These are phyloP conservation scores for Calonectria hongkongensis DNA, from an alignment of 2,329 filamentous ascomycete species.

Conservation along the genomic window DNA sequence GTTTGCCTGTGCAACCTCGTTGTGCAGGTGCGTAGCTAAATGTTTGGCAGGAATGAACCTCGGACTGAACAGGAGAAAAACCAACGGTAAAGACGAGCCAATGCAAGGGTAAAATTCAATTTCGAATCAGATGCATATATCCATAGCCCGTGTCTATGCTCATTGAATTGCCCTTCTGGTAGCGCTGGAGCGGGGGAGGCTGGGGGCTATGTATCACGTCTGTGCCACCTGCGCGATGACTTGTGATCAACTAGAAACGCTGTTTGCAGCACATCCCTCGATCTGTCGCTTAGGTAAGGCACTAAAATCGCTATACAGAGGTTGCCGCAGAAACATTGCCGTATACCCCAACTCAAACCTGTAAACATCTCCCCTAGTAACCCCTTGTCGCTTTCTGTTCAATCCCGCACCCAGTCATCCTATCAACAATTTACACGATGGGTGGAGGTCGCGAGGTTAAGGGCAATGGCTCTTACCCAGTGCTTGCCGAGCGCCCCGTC, in stretches of 20 bases:
- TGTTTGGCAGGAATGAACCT: too few relatives aligned
- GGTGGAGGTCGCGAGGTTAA: conserved; percentile 69
- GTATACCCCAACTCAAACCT: conserved; percentile 10
- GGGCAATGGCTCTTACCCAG: conserved; percentile 69
- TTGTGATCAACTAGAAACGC: background rate
- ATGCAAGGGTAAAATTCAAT: too few relatives aligned
- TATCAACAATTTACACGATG: conserved; percentile 64
- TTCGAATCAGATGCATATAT: too few relatives aligned
- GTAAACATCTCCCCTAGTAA: background rate
- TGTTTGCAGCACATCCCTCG: background rate
- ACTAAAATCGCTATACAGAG: conserved; percentile 7
- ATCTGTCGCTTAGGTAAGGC: background rate
- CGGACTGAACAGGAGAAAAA: too few relatives aligned
- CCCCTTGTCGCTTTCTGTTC: conserved; percentile 62
- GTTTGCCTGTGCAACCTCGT: too few relatives aligned
- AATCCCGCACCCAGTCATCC: conserved; percentile 58
- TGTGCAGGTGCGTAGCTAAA: too few relatives aligned
- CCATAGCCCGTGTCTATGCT: too few relatives aligned
- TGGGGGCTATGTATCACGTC: background rate
- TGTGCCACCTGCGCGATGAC: background rate
- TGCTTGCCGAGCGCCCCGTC: conserved; percentile 71
- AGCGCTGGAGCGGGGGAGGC: too few relatives aligned
- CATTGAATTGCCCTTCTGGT: too few relatives aligned
- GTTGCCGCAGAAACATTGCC: background rate
- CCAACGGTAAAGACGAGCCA: too few relatives aligned